Percentiles rank a stretch among this genome's conserved stretches.
phyloP scores from a whole-genome alignment of 768 basidiomycete genomes.

The Kwoniella heveanensis region DNA sequence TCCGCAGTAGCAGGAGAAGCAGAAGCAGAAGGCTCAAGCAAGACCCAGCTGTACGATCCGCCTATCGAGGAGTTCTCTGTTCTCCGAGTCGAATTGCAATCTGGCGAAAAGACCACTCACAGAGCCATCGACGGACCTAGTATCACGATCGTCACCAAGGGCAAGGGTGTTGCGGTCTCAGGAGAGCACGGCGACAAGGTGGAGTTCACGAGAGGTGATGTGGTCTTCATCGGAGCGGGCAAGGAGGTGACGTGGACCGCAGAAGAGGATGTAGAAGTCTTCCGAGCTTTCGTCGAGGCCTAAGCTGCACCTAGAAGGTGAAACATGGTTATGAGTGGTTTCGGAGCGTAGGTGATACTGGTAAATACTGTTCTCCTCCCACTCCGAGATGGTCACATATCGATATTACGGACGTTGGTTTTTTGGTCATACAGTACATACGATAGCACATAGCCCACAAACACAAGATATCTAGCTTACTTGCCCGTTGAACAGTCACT shows the following conservation, averaged over 20 bases:
- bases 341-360: too few species aligned
- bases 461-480: too few species aligned
- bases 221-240: slow-evolving; percentile 79
- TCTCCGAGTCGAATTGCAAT: slow-evolving; percentile 63
- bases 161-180: slow-evolving; percentile 59
- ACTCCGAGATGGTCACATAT: too few species aligned
- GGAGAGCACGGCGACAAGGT: slow-evolving; percentile 49
- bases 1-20: slow-evolving; percentile 9
- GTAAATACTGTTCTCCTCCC: too few species aligned
- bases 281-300: slow-evolving; percentile 67
- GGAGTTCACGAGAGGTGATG: slow-evolving; percentile 67
- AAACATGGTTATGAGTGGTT: too few species aligned
- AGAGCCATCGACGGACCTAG: slow-evolving; percentile 77
- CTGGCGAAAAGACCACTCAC: slow-evolving; percentile 63
- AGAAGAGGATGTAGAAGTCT: slow-evolving; percentile 60
- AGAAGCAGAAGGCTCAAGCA: slow-evolving; percentile 8
- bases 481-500: too few species aligned
- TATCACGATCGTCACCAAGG: slow-evolving; percentile 74
- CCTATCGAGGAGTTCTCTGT: slow-evolving; percentile 94
- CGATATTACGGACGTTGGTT: too few species aligned
- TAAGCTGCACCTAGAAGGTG: too few species aligned
- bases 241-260: slow-evolving; percentile 62
- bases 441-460: too few species aligned
- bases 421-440: too few species aligned
- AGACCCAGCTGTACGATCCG: slow-evolving; percentile 74